Conservation (phyloP, 2,329 filamentous ascomycete species). For the Xylariales sp. region DNA sequence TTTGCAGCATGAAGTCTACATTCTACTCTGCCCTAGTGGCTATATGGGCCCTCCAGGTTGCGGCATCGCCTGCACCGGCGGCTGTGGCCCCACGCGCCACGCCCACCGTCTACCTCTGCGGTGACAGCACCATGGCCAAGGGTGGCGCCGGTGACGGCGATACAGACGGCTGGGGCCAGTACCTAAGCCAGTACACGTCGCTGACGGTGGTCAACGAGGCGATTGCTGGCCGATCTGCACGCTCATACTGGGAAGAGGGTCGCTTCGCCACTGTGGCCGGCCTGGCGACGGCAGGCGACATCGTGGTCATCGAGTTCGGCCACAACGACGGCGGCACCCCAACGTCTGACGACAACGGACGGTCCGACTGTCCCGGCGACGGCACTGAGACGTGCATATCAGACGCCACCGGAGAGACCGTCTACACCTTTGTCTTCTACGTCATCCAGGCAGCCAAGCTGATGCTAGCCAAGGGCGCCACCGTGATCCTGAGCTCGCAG, state of each 20-base stretch:
- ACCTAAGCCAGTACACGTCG: conserved; percentile 43
- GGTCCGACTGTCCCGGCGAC: conserved; percentile 50
- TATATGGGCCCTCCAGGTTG: too few species aligned
- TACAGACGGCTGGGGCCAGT: conserved; percentile 55
- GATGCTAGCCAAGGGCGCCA: conserved; percentile 49
- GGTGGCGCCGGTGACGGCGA: conserved; percentile 31
- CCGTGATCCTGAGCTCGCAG: conserved; percentile 52
- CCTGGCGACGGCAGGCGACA: conserved; percentile 49
- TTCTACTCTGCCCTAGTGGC: too few species aligned
- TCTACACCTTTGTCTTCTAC: conserved; percentile 26
- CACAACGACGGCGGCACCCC: conserved; percentile 65
- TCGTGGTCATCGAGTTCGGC: conserved; percentile 65
- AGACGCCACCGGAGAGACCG: conserved; percentile 22
- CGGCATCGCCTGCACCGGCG: conserved; percentile 2
- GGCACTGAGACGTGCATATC: conserved; percentile 47
- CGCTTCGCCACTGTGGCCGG: conserved; percentile 52
- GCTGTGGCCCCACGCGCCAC: conserved; percentile 15
- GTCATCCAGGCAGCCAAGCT: conserved; percentile 19
- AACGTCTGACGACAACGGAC: conserved; percentile 50
- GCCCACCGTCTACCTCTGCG: conserved; percentile 44
- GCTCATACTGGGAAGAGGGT: conserved; percentile 58
- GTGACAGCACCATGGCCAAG: conserved; percentile 51
- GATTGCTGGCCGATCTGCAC: conserved; percentile 56
- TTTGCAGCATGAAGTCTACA: too few species aligned
- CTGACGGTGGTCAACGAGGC: conserved; percentile 54